Evolutionary conservation across 2,329 filamentous ascomycete genomes (phyloP).

Genomic region (Neonectria ditissima): DNA sequence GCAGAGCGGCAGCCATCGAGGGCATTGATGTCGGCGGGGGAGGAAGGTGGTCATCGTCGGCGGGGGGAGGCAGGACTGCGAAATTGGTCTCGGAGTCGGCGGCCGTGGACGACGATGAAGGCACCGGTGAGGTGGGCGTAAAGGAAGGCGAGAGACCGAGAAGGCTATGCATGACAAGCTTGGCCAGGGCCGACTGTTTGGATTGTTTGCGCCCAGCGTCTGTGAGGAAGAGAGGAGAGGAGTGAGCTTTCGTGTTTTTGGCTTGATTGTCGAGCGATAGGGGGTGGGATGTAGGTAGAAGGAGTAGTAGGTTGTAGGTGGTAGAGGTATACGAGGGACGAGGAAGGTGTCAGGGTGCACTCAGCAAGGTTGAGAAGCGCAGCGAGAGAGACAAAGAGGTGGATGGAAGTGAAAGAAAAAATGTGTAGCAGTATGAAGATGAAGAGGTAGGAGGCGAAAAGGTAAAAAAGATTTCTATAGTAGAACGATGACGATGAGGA

Average conservation of each 20-base stretch:
- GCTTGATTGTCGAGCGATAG: slow-evolving; percentile 15
- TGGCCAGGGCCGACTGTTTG: slow-evolving; percentile 56
- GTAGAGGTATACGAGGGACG: slow-evolving; percentile 12
- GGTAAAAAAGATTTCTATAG: slow-evolving; percentile 5
- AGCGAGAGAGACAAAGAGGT: slow-evolving; percentile 13
- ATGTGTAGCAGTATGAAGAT: slow-evolving; percentile 11
- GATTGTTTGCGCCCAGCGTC: slow-evolving; percentile 52
- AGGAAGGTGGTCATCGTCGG: slow-evolving; percentile 47
- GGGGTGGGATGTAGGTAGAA: slow-evolving; percentile 4
- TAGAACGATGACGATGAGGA: slow-evolving; percentile 21
- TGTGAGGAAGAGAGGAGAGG: slow-evolving; percentile 32
- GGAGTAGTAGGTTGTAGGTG: background rate
- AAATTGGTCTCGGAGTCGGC: slow-evolving; percentile 49
- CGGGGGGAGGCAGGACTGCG: slow-evolving; percentile 51
- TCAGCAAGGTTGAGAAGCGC: background rate
- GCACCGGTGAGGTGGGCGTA: slow-evolving; percentile 43
- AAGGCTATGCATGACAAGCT: slow-evolving; percentile 60
- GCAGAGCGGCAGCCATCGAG: slow-evolving; percentile 56
- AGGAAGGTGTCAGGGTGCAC: slow-evolving; percentile 19
- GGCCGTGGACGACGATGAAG: slow-evolving; percentile 47
- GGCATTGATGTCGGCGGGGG: slow-evolving; percentile 46
- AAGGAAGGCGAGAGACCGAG: slow-evolving; percentile 48
- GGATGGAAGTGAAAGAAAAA: slow-evolving; percentile 33
- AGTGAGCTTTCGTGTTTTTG: slow-evolving; percentile 30
- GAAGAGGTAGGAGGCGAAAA: slow-evolving; percentile 34